These are phyloP conservation scores for Ganoderma meredithae DNA, from an alignment of 1,284 basidiomycete genomes.

Conservation along the genomic window DNA sequence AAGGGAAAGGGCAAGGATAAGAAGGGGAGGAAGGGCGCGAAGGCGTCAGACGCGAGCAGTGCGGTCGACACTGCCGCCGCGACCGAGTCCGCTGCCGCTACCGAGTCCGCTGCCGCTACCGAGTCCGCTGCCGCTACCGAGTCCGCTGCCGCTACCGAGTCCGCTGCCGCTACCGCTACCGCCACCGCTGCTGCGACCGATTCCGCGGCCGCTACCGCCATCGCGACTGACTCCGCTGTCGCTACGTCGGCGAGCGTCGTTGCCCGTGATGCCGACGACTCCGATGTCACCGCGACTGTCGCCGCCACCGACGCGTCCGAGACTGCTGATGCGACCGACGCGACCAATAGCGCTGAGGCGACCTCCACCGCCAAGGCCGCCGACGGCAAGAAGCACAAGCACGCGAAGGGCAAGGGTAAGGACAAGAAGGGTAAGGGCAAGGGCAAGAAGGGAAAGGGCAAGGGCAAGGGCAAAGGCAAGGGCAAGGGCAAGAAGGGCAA, in stretches of 20 bases:
- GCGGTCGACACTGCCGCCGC: neutral
- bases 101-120: no score
- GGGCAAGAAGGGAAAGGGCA: neutral
- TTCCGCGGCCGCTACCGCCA: constrained; percentile 8
- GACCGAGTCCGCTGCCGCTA: constrained; percentile 6
- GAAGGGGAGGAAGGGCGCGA: neutral
- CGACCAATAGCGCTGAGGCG: neutral
- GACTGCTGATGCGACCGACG: neutral
- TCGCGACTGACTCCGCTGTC: constrained; percentile 8
- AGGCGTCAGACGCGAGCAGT: neutral
- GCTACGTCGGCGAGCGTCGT: constrained; percentile 8
- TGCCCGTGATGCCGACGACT: neutral
- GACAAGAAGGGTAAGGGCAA: neutral
- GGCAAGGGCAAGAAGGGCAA: neutral
- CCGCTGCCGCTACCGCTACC: neutral
- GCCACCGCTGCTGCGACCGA: neutral
- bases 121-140: neutral
- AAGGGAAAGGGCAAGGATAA: neutral
- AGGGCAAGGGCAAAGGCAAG: neutral
- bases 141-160: neutral
- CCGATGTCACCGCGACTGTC: constrained; percentile 13
- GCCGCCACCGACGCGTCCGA: neutral
- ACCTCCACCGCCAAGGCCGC: neutral
- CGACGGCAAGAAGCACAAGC: neutral
- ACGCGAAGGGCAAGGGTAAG: neutral